Percentiles rank a stretch among this genome's conserved stretches.
Evolutionary conservation across 2,329 filamentous ascomycete genomes (phyloP).

Genomic region (Phialocephala subalpina): DNA sequence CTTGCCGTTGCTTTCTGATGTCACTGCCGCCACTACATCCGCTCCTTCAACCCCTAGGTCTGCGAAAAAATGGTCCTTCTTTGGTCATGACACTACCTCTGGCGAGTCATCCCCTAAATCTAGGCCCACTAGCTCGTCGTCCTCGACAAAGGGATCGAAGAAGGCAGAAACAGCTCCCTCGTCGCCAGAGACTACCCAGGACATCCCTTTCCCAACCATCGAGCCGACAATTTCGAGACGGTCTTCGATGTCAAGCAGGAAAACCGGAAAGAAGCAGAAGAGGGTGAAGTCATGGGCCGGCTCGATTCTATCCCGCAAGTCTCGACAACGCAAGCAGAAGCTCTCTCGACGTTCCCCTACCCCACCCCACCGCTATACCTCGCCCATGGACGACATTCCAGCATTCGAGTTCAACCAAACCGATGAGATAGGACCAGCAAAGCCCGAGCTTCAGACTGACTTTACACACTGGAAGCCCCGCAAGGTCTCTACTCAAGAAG

Average conservation of each 20-base stretch:
- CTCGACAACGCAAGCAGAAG: constrained; percentile 54
- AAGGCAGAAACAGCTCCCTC: constrained; percentile 24
- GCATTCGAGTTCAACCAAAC: constrained; percentile 33
- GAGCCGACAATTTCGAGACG: constrained; percentile 38
- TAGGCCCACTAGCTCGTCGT: constrained; percentile 52
- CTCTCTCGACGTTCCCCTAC: constrained; percentile 50
- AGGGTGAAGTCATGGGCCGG: constrained; percentile 74
- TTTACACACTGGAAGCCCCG: constrained; percentile 49
- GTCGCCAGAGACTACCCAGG: constrained; percentile 24
- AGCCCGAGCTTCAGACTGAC: constrained; percentile 36
- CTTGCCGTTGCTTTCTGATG: constrained; percentile 58
- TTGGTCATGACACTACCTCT: constrained; percentile 39
- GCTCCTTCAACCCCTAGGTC: constrained; percentile 43
- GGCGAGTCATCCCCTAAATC: constrained; percentile 55
- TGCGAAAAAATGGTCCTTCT: constrained; percentile 45
- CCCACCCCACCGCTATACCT: constrained; percentile 49
- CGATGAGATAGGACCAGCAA: constrained; percentile 22
- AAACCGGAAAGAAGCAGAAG: constrained; percentile 65
- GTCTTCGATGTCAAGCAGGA: constrained; percentile 39
- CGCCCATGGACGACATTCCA: constrained; percentile 37
- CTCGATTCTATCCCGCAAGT: constrained; percentile 57
- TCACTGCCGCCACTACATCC: constrained; percentile 35
- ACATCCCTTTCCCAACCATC: constrained; percentile 36
- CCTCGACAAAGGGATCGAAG: constrained; percentile 49
- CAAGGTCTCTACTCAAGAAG: constrained; percentile 54